Evolutionary conservation across 1,139 yeast species (phyloP).

Genomic region (Suhomyces guaymorum): DNA sequence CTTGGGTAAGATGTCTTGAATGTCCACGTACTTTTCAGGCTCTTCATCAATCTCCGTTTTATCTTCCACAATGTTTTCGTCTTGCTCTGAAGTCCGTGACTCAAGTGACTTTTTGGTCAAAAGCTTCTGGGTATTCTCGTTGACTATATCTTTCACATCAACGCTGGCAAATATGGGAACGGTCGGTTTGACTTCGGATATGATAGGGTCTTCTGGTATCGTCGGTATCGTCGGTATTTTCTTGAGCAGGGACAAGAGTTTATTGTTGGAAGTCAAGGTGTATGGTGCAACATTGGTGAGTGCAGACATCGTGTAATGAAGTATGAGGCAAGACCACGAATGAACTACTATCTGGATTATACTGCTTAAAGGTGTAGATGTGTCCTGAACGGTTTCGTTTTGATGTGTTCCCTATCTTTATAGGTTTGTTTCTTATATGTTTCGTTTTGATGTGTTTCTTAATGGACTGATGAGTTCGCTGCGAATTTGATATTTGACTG

Average conservation of each 20-base stretch:
- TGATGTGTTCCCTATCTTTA: too few species aligned
- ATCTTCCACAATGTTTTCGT: conserved; percentile 15
- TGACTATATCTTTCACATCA: conserved; percentile 27
- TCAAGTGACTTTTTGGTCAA: conserved; percentile 11
- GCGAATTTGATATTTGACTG: too few species aligned
- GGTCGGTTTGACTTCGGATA: conserved; percentile 9
- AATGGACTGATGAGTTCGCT: too few species aligned
- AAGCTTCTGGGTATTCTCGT: conserved; percentile 26
- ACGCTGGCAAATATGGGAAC: conserved; percentile 26
- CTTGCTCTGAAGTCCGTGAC: conserved; percentile 12
- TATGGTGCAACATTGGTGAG: conserved; percentile 18
- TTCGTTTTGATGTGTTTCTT: too few species aligned
- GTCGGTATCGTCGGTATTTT: conserved; percentile 4
- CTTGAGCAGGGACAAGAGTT: conserved; percentile 18
- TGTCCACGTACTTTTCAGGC: conserved; percentile 19
- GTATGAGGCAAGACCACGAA: too few species aligned
- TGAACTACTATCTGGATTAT: neutral
- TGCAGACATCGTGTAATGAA: too few species aligned
- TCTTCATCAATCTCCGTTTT: conserved; percentile 4
- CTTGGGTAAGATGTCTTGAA: conserved; percentile 31
- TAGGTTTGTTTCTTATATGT: too few species aligned
- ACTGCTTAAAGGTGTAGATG: too few species aligned
- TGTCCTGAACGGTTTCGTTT: too few species aligned
- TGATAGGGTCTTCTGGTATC: neutral
- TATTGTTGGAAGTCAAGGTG: conserved; percentile 16